Base-by-base conservation (phyloP, 371 early-diverging fungal genomes). In the Mortierella sp. region DNA sequence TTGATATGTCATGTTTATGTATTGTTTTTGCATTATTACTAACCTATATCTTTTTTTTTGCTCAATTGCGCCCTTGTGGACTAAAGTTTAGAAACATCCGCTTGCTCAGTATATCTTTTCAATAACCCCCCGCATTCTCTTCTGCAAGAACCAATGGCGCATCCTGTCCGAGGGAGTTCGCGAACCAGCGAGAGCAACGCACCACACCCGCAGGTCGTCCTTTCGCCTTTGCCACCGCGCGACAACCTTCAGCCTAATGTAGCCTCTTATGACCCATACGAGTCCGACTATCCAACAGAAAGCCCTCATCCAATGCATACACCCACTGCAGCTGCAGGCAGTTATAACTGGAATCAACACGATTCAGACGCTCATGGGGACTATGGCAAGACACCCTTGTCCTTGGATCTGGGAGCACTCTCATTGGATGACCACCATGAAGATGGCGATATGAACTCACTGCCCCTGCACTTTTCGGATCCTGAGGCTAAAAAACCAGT, bases 101-200 rank as follows among this genome's bases (percentile, higher is more conserved):
- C 20, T 58, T 66, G 28, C n/a, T 66, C 45, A 51, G 37, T 54
- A 47, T 35, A 43, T 12, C 47, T 45, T 37, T 49, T 63, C 54
- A 55, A 55, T 26, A 55, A 28, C 28, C 51, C 9, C 51, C 51
- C n/a, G n/a, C n/a, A 51, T 55, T 28, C 30, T 55, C 14, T 55
- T 55, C 18, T 55, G 10, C 18, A 55, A 28, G 30, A 55, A 55
- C 55, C 55, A 51, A 78, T 72, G 78, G 68, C 68, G 32, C 69
- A 64, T 37, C 81, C 81, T 54, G 74, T 70, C 40, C 62, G 79
- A 70, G 79, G 79, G 54, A 78, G 74, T 60, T 78, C 79, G 20
- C 79, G 74, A 45, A 28, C 74, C 18, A 73, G 22, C 64, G 79
- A 73, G 37, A 68, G 67, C 52, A 28, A 18, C 49, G 71, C 49